These are phyloP conservation scores for Tetrapisispora fleetii DNA, from an alignment of 805 yeast species.

Conservation along the genomic window DNA sequence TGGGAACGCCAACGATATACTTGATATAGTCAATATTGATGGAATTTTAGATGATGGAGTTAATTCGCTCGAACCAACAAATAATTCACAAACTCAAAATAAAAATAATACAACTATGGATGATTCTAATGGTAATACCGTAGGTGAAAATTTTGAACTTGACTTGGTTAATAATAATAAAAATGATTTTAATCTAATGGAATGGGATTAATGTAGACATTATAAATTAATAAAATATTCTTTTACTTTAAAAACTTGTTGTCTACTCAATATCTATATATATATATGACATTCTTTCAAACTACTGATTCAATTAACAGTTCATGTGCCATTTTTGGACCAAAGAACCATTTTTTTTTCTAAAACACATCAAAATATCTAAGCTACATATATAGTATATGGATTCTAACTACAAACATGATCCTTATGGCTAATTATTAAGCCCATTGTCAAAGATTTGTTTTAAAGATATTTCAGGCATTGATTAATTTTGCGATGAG, in stretches of 20 bases:
- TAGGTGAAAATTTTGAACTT: constrained; percentile 9
- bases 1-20: constrained; percentile 2
- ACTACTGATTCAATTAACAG: too few relatives aligned
- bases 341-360: too few relatives aligned
- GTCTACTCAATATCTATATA: background rate
- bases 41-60: constrained; percentile 1
- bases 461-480: too few relatives aligned
- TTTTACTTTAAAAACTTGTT: background rate
- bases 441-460: too few relatives aligned
- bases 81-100: background rate
- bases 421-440: too few relatives aligned
- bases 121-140: background rate
- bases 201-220: constrained; percentile 15
- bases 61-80: background rate
- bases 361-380: too few relatives aligned
- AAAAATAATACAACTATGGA: background rate
- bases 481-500: background rate
- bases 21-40: constrained; percentile 3
- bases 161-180: constrained; percentile 16
- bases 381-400: too few relatives aligned
- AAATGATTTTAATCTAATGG: constrained; percentile 19
- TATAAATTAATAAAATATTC: background rate
- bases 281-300: too few relatives aligned
- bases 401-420: too few relatives aligned
- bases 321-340: too few relatives aligned